Evolutionary conservation across 257 asterid species (phyloP), one percentile per base, ranked within the genome.

Genomic region (Nicotiana undulata): DNA sequence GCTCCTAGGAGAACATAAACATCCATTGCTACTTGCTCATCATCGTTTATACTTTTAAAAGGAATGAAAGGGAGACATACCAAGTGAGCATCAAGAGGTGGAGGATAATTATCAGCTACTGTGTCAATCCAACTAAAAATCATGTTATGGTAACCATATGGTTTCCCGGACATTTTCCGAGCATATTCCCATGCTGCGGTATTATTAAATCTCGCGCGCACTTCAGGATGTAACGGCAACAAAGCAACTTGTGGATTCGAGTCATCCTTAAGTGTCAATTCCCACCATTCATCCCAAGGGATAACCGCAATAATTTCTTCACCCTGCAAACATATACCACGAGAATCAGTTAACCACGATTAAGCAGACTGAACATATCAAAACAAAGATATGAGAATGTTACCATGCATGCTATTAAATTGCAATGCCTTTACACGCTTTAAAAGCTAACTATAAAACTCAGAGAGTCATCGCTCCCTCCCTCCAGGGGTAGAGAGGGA

Each of bases 11-110:
- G 40, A 12, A 49, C 24, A 72, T 13, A 74, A 49, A 24, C 24
- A 74, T 74, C 40, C 61, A 74, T 11, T 17, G 2, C 40, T 49
- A 74, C 15, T 46, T 74, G 78, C 78, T 46, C 40, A 46, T 74
- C 40, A 46, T 49, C 51, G 3, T 74, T 74, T 24, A 49, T 49
- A 46, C 79, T 24, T 74, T 24, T 26, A 74, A 74, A 56, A 74
- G 9, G 44, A 74, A 74, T 12, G 37, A n/a, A 15, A 74, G 61
- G 49, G 82, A 68, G 64, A 75, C 81, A 34, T 92, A 96, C 98
- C 98, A 96, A 93, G 98, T 96, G 99, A 92, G 99, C 97, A 94
- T 96, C 98, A 79, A 96, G 90, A 82, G 99, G 98, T 16, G 99
- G 99, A 13, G 99, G 99, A 68, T 90, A 96, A 85, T 96, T 96